These are phyloP conservation scores for Hypomontagnella monticulosa DNA, from an alignment of 495 filamentous ascomycete genomes.

Conservation along the genomic window DNA sequence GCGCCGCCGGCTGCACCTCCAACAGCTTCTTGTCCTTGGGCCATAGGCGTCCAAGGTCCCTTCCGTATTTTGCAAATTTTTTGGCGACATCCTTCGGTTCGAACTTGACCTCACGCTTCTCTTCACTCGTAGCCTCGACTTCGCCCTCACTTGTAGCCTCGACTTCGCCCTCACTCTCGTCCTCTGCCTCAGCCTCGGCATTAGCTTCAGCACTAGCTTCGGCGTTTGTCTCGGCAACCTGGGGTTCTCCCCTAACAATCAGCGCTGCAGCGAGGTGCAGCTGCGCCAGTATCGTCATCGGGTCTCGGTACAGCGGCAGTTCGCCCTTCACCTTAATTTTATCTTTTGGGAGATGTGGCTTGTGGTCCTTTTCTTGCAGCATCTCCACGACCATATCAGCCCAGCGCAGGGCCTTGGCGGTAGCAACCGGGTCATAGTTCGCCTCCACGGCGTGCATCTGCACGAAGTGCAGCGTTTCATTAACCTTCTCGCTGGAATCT, in stretches of 20 bases:
- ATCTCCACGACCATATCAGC: slow-evolving; percentile 60
- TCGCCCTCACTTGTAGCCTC: background rate
- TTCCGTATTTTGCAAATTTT: slow-evolving; percentile 47
- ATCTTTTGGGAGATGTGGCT: slow-evolving; percentile 8
- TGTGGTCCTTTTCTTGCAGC: slow-evolving; percentile 60
- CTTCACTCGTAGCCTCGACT: background rate
- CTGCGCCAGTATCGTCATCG: slow-evolving; percentile 48
- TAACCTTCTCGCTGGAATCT: slow-evolving; percentile 50
- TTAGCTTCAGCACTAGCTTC: background rate
- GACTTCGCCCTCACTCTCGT: background rate
- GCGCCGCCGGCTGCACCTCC: slow-evolving; percentile 44
- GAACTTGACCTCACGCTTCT: too few relatives aligned
- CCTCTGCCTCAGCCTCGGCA: background rate
- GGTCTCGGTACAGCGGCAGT: slow-evolving; percentile 49
- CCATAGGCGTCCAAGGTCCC: slow-evolving; percentile 51
- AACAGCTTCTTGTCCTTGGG: slow-evolving; percentile 44
- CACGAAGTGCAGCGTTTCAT: slow-evolving; percentile 60
- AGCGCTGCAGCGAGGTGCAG: slow-evolving; percentile 53
- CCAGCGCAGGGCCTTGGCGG: slow-evolving; percentile 52
- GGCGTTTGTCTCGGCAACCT: too few relatives aligned
- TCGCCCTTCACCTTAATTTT: slow-evolving; percentile 12
- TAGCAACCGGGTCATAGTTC: slow-evolving; percentile 52
- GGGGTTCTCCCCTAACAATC: slow-evolving; percentile 32
- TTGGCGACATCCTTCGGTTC: slow-evolving; percentile 7
- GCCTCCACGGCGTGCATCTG: slow-evolving; percentile 58